These are phyloP conservation scores for Phlegmacium glaucopus DNA, from an alignment of 768 basidiomycete genomes.

Conservation along the genomic window DNA sequence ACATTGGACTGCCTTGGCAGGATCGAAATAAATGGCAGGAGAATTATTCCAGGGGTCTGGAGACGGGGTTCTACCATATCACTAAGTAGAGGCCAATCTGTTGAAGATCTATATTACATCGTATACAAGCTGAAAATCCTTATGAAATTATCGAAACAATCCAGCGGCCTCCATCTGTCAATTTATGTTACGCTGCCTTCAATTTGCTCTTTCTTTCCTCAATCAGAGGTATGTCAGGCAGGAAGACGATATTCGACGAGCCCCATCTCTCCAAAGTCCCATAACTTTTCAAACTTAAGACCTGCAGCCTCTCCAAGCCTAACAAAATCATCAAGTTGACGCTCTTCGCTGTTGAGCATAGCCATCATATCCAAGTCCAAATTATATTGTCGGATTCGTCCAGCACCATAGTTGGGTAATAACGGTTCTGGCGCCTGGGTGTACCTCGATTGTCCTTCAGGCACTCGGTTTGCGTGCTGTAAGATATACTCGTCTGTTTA, in stretches of 20 bases:
- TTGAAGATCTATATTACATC: too few relatives aligned
- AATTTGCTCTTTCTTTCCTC: too few relatives aligned
- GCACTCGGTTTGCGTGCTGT: slow-evolving; percentile 20
- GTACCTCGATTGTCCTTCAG: slow-evolving; percentile 9
- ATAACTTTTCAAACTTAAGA: slow-evolving; percentile 35
- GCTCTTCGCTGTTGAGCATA: slow-evolving; percentile 39
- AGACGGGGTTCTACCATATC: too few relatives aligned
- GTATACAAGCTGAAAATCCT: too few relatives aligned
- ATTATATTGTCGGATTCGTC: slow-evolving; percentile 37
- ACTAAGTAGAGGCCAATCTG: slow-evolving; percentile 41
- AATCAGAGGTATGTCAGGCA: too few relatives aligned
- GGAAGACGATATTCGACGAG: slow-evolving; percentile 26
- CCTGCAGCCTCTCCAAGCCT: slow-evolving; percentile 31
- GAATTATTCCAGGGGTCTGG: slow-evolving; percentile 80
- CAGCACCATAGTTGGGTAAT: slow-evolving; percentile 45
- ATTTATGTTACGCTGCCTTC: too few relatives aligned
- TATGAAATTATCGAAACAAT: too few relatives aligned
- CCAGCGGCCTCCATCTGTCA: too few relatives aligned
- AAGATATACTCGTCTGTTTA: slow-evolving; percentile 35
- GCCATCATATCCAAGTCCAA: slow-evolving; percentile 45
- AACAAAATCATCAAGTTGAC: slow-evolving; percentile 38
- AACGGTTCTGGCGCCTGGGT: slow-evolving; percentile 39
- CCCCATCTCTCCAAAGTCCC: slow-evolving; percentile 31
- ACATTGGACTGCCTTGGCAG: too few relatives aligned
- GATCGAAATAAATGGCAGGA: slow-evolving; percentile 49